Evolutionary conservation across 768 basidiomycete species (phyloP), one percentile per base, ranked within the genome.

Genomic region (Tephrocybe sp.): DNA sequence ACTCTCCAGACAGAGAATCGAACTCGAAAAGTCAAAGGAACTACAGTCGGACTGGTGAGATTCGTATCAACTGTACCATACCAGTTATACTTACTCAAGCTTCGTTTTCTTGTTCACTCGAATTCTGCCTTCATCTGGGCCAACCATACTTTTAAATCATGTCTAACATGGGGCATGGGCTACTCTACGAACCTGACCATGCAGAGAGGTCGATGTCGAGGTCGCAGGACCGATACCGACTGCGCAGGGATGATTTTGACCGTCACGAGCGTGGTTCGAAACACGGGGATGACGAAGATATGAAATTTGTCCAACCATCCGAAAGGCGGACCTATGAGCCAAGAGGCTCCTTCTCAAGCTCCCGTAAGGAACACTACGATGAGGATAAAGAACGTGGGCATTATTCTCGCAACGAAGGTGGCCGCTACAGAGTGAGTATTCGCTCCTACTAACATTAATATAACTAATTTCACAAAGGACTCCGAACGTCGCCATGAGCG

Each of bases 41-140:
- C 19, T 38, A 39, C 22, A 20, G 34, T 31, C 57, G 42, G 39
- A 36, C 47, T 45, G 58, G 58, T 59, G 58, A 59, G 58, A 56
- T 38, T 42, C 20, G 19, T 6, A 4, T 33, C 26, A 31, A 39
- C 30, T 39, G 23, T 17, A 14, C 12, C 14, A 30, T 8, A 11
- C 17, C 31, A 45, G 31, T 30, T 31, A 53, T 55, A 48, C 48
- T 49, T 50, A 20, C 57, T 53, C 46, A 38, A 23, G n/a, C 17
- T 39, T 35, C 19, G 22, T 45, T 43, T 46, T 23, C 16, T 36
- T 22, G 22, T 46, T 26, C 11, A 23, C 38, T 39, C 19, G 5
- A n/a, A 23, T 47, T 39, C 44, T 47, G 42, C 30, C 33, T 44
- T 40, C 30, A 12, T n/a, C n/a, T n/a, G n/a, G n/a, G n/a, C n/a